These are phyloP conservation scores for Cercophora newfieldiana DNA, from an alignment of 495 filamentous ascomycete species.

Conservation along the genomic window DNA sequence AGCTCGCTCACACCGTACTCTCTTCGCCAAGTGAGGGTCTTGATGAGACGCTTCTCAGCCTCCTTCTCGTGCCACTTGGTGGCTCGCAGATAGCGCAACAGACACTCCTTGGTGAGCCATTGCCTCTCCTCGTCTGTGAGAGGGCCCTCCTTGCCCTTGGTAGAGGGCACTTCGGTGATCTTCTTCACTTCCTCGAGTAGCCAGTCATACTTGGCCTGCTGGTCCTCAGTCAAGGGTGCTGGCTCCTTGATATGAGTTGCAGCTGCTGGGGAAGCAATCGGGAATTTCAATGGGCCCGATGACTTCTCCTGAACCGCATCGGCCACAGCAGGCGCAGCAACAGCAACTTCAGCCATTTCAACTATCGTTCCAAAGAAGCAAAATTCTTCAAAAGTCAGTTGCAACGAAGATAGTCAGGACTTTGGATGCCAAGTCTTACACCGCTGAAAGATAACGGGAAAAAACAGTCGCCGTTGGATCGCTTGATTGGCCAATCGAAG, in stretches of 20 bases:
- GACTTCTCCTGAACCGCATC: constrained; percentile 46
- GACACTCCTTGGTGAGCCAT: constrained; percentile 88
- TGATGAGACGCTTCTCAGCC: constrained; percentile 73
- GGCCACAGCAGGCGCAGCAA: constrained; percentile 18
- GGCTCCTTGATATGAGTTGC: constrained; percentile 53
- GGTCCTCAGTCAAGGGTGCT: constrained; percentile 66
- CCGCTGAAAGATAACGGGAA: constrained; percentile 1
- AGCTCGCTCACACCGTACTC: constrained; percentile 78
- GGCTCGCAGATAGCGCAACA: constrained; percentile 89
- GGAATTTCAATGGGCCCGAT: constrained; percentile 59
- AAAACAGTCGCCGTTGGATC: not conserved
- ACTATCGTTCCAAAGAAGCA: not conserved
- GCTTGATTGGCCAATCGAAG: not conserved
- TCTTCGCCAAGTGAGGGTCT: constrained; percentile 81
- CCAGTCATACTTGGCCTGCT: constrained; percentile 77
- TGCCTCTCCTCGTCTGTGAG: constrained; percentile 79
- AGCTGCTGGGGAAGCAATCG: constrained; percentile 64
- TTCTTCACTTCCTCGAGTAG: constrained; percentile 65
- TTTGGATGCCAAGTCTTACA: not conserved
- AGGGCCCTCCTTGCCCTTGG: constrained; percentile 61
- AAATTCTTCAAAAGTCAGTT: not conserved
- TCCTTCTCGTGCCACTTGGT: constrained; percentile 83
- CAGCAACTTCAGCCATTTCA: constrained; percentile 34
- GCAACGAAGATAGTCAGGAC: not conserved
- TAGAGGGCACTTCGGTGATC: constrained; percentile 71